phyloP scores from a whole-genome alignment of 306 rosid genomes.

The Oemleria cerasiformis region DNA sequence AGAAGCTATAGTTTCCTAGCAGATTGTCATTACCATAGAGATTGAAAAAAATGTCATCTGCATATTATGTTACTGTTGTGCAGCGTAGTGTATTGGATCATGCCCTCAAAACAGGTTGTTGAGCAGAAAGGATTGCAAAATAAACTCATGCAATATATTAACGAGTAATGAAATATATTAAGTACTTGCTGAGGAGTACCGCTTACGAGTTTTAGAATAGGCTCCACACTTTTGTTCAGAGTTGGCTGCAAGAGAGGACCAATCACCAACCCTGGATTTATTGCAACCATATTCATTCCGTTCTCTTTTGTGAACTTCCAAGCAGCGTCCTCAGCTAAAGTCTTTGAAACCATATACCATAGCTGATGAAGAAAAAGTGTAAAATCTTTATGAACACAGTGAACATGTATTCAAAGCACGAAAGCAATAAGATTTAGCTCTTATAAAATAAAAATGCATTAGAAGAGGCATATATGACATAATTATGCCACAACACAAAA shows the following conservation, averaged over 20 bases:
- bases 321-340: constrained; percentile 35
- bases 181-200: background rate
- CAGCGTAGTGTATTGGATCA: background rate
- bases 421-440: background rate
- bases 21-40: background rate
- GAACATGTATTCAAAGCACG: background rate
- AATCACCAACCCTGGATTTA: constrained; percentile 20
- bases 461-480: no score
- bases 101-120: background rate
- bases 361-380: constrained; percentile 1
- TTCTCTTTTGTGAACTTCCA: constrained; percentile 29
- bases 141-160: background rate
- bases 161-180: background rate
- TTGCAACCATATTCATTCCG: constrained; percentile 22
- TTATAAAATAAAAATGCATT: background rate
- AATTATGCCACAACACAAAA: background rate
- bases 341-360: constrained; percentile 31
- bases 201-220: background rate
- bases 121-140: background rate
- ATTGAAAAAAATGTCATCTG: background rate
- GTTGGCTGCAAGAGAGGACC: constrained; percentile 32
- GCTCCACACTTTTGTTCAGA: constrained; percentile 13
- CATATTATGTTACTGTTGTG: background rate
- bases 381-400: background rate
- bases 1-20: background rate